phyloP scores from a whole-genome alignment of 306 rosid species.

The Pueraria montana region DNA sequence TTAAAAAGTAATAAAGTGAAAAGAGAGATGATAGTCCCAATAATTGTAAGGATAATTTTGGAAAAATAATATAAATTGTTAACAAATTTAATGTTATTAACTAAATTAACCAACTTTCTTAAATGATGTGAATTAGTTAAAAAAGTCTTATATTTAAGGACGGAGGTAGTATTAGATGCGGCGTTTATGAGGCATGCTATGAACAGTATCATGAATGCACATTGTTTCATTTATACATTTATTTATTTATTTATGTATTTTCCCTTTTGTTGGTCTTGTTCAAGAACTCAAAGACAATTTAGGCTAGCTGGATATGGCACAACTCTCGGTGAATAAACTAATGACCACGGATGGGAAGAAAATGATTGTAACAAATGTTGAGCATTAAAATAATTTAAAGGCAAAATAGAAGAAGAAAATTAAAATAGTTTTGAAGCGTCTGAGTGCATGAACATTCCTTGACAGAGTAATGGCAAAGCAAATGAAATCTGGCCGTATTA shows the following conservation, averaged over 20 bases:
- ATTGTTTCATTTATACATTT: too few relatives aligned
- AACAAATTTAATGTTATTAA: too few relatives aligned
- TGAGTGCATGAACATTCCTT: constrained; percentile 73
- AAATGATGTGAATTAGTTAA: too few relatives aligned
- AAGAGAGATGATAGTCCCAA: too few relatives aligned
- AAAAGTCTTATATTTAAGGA: too few relatives aligned
- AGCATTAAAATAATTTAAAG: background rate
- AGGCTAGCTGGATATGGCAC: background rate
- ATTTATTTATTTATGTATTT: too few relatives aligned
- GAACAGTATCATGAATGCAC: background rate
- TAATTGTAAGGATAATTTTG: too few relatives aligned
- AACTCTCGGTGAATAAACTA: background rate
- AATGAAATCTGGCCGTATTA: constrained; percentile 73
- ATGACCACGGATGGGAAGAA: background rate
- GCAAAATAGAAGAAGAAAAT: background rate
- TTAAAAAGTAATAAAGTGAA: too few relatives aligned
- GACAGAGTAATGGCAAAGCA: constrained; percentile 92
- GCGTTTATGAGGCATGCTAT: constrained; percentile 45
- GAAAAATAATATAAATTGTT: too few relatives aligned
- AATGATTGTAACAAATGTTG: background rate
- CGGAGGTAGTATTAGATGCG: background rate
- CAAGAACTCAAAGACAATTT: background rate
- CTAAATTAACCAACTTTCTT: too few relatives aligned
- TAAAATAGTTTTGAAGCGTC: too few relatives aligned
- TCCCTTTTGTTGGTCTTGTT: too few relatives aligned